A percentile compares a stretch with the other conserved stretches of the same genome.
phyloP scores from a whole-genome alignment of 2,329 filamentous ascomycete genomes.

The Neofusicoccum sp. region DNA sequence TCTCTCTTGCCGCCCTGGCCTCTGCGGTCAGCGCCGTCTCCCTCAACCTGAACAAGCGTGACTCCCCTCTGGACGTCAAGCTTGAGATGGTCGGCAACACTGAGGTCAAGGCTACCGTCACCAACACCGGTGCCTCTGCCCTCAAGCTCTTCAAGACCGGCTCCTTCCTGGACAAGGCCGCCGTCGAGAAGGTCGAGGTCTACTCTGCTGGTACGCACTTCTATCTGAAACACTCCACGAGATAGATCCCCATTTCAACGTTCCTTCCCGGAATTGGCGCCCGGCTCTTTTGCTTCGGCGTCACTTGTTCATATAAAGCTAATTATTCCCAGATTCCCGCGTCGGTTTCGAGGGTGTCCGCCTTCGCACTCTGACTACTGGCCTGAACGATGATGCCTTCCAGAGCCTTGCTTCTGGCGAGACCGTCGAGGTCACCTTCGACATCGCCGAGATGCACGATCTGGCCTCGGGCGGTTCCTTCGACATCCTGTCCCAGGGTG shows the following conservation, averaged over 20 bases:
- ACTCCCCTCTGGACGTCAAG: not conserved
- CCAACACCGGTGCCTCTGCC: conserved; percentile 51
- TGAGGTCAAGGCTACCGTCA: conserved; percentile 54
- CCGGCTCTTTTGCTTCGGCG: not conserved
- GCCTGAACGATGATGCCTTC: conserved; percentile 52
- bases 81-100: conserved; percentile 46
- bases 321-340: conserved; percentile 34
- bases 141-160: conserved; percentile 54
- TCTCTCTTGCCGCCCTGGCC: not conserved
- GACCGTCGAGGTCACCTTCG: conserved; percentile 54
- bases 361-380: conserved; percentile 46
- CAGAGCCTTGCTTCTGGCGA: conserved; percentile 47
- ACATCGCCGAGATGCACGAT: conserved; percentile 57
- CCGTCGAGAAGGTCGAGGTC: conserved; percentile 55
- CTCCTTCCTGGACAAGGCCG: conserved; percentile 51
- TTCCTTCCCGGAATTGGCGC: not conserved
- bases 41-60: not conserved
- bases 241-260: not conserved
- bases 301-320: not conserved
- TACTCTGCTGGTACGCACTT: conserved; percentile 47
- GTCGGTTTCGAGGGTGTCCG: conserved; percentile 56
- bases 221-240: not conserved
- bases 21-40: not conserved
- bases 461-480: conserved; percentile 53
- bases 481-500: conserved; percentile 56